A percentile compares a stretch with the other conserved stretches of the same genome.
Conservation (phyloP, 129 eudicot species). For the Artemisia argyi region DNA sequence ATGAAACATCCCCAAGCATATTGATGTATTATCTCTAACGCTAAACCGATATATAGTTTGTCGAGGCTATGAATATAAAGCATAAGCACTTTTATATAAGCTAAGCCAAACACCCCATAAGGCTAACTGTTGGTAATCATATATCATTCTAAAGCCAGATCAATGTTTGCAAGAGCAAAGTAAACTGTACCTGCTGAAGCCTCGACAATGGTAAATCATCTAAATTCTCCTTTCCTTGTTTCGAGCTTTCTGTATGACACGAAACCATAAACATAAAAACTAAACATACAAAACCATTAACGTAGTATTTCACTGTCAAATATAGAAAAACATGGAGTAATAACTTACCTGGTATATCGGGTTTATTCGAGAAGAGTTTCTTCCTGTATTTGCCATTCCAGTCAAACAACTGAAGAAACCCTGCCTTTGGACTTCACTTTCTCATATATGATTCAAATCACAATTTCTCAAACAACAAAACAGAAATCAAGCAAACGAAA, state of each 20-base stretch:
- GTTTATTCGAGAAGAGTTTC: conserved; percentile 84
- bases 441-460: conserved; percentile 32
- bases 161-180: background rate
- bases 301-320: background rate
- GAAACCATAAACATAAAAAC: background rate
- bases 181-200: conserved; percentile 50
- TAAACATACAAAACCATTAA: background rate
- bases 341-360: conserved; percentile 58
- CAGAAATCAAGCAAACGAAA: conserved; percentile 18
- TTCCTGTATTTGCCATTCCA: conserved; percentile 96
- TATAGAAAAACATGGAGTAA: too few species aligned
- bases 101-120: too few species aligned
- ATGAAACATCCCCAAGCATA: too few species aligned
- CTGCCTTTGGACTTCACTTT: conserved; percentile 76
- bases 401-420: conserved; percentile 89
- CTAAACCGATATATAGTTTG: too few species aligned
- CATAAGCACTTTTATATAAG: too few species aligned
- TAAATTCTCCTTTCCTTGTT: conserved; percentile 67
- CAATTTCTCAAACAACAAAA: conserved; percentile 22
- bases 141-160: too few species aligned
- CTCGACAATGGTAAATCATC: conserved; percentile 43
- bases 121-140: too few species aligned
- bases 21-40: too few species aligned
- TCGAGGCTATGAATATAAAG: too few species aligned
- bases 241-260: conserved; percentile 51